Evolutionary conservation across 176 grass and related monocot species (phyloP), one percentile per base, ranked within the genome.

Genomic region (Hsuehochloa calcarea): DNA sequence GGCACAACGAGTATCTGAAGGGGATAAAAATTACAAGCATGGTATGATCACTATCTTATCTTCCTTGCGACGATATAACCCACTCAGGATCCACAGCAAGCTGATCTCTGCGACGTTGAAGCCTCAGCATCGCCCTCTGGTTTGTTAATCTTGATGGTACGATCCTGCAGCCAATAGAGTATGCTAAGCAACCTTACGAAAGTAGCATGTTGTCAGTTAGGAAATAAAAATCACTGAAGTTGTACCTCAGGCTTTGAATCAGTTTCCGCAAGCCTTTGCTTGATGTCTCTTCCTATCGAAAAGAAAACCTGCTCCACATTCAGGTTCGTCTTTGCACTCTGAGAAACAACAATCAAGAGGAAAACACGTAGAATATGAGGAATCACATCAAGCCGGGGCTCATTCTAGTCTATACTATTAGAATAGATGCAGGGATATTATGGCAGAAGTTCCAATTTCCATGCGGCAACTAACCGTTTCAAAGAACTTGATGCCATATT

Each of bases 261-360:
- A 25, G 84, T 86, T 31, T 90, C 88, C 5, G 79, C 44, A 22
- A 90, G 84, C 47, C 88, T 90, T 72, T 90, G 84, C 65, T 86
- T 90, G 67, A 90, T 86, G 66, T 90, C 88, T 72, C 84, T 86
- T 55, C 79, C 88, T 78, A 90, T 86, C 2, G 88, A 86, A 82
- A 90, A 90, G 66, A 90, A 90, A 78, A 90, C 88, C 63, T 90
- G 88, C 84, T 90, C 84, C 25, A 90, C 88, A 79, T 90, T 90
- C 31, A 90, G 37, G 65, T 90, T 90, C 70, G 88, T 90, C 79
- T 90, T 90, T 23, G 88, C 88, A 67, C 84, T 86, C 88, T 90
- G 73, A 70, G 20, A 73, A 60, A 47, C 46, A 35, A 78, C 15
- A 29, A 67, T 66, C 40, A 56, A 49, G 22, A n/a, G 6, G 43